phyloP scores from a whole-genome alignment of 345 rosid species.

The Salix exigua region DNA sequence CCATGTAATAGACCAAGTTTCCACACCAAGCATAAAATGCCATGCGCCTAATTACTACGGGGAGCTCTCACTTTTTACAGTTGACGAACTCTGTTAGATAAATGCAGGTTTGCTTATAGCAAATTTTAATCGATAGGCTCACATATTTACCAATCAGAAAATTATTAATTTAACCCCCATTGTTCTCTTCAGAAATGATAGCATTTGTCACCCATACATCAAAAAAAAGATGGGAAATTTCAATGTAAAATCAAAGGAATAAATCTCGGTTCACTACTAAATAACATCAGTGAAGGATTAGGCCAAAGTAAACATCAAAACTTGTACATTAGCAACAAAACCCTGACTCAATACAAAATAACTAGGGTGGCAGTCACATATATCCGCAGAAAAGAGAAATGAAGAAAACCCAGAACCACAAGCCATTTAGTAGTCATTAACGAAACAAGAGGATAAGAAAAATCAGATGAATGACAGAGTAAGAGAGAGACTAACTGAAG shows the following conservation, averaged over 20 bases:
- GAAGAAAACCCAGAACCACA: too few species aligned
- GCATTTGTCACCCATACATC: background rate
- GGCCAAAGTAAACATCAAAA: background rate
- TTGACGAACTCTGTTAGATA: background rate
- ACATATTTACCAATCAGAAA: background rate
- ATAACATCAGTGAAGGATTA: background rate
- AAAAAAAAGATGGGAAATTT: background rate
- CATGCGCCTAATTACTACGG: background rate
- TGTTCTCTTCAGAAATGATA: background rate
- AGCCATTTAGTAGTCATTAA: background rate
- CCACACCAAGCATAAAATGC: background rate
- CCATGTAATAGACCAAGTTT: background rate
- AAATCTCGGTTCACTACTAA: background rate
- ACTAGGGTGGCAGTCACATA: background rate
- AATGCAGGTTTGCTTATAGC: background rate
- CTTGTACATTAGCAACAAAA: background rate
- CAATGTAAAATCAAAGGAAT: background rate
- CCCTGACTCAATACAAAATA: background rate
- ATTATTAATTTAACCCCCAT: background rate
- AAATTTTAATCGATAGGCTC: background rate
- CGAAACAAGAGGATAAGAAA: background rate
- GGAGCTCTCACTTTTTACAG: background rate
- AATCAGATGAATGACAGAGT: background rate
- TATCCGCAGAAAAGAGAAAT: background rate
- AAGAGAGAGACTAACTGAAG: slow-evolving; percentile 54